A percentile compares a stretch with the other conserved stretches of the same genome.
Evolutionary conservation across 768 basidiomycete genomes (phyloP).

Genomic region (Mycena belliarum): DNA sequence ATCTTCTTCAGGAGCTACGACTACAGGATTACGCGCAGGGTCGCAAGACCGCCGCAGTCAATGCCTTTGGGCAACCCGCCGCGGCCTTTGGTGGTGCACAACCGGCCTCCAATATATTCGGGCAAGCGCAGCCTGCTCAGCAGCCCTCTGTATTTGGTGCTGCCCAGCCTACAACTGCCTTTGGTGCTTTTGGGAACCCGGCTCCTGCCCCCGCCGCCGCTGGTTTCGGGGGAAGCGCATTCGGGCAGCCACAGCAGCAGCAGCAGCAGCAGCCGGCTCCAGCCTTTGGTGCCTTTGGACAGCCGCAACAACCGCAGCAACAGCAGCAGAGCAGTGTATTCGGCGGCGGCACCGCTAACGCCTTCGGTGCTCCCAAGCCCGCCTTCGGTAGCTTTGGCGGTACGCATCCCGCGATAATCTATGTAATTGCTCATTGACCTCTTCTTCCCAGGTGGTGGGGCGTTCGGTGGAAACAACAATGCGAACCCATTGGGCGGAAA

Average conservation of each 20-base stretch:
- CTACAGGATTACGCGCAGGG: slow-evolving; percentile 75
- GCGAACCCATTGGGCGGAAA: slow-evolving; percentile 15
- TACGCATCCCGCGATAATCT: slow-evolving; percentile 14
- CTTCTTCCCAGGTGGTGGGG: not conserved
- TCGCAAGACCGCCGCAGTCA: slow-evolving; percentile 58
- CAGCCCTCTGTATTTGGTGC: slow-evolving; percentile 37
- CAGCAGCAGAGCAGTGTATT: slow-evolving; percentile 15
- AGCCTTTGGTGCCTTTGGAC: slow-evolving; percentile 31
- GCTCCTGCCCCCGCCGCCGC: slow-evolving; percentile 31
- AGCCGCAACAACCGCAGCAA: slow-evolving; percentile 32
- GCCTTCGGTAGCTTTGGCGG: slow-evolving; percentile 43
- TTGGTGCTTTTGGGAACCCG: slow-evolving; percentile 45
- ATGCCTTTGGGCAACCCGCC: slow-evolving; percentile 58
- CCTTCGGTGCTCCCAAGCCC: slow-evolving; percentile 34
- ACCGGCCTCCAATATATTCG: slow-evolving; percentile 46
- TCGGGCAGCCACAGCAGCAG: slow-evolving; percentile 40
- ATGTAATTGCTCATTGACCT: not conserved
- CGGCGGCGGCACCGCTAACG: slow-evolving; percentile 25
- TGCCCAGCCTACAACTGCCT: slow-evolving; percentile 37
- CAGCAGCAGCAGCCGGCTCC: slow-evolving; percentile 26
- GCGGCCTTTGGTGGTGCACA: slow-evolving; percentile 46
- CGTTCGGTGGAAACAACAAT: slow-evolving; percentile 14
- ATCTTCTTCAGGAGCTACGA: slow-evolving; percentile 60
- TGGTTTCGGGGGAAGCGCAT: slow-evolving; percentile 21
- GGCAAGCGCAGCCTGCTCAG: slow-evolving; percentile 44